Percentiles rank a stretch among this genome's conserved stretches.
Conservation (phyloP, 2,329 filamentous ascomycete genomes). For the Fusarium burgessii region DNA sequence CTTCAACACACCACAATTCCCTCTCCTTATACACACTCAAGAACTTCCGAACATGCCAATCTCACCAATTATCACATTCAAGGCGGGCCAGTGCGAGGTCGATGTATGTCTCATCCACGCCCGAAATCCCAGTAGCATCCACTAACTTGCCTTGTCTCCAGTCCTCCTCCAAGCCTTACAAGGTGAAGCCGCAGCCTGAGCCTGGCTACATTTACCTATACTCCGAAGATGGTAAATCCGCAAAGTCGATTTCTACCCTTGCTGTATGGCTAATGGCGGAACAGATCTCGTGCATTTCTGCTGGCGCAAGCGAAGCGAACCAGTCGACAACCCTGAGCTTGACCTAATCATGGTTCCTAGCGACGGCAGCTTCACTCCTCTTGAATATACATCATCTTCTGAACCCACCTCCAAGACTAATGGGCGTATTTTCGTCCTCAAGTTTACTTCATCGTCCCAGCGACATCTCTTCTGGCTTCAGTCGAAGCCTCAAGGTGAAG, state of each 20-base stretch:
- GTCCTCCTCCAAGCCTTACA: conserved; percentile 69
- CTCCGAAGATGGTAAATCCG: conserved; percentile 79
- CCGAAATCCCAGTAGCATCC: conserved; percentile 14
- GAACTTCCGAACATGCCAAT: conserved; percentile 74
- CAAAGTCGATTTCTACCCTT: not conserved
- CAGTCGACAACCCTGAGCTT: conserved; percentile 79
- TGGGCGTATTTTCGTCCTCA: conserved; percentile 92
- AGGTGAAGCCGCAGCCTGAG: conserved; percentile 77
- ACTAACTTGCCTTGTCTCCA: conserved; percentile 47
- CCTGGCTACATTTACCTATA: conserved; percentile 94
- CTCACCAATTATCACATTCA: conserved; percentile 91
- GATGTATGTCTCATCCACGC: conserved; percentile 68
- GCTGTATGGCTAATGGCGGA: conserved; percentile 5
- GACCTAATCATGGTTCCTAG: conserved; percentile 94
- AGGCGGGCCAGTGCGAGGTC: conserved; percentile 89
- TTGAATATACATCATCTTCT: conserved; percentile 70
- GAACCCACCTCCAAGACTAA: conserved; percentile 75
- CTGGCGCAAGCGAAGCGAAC: conserved; percentile 85
- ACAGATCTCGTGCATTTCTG: conserved; percentile 95
- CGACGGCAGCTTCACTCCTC: conserved; percentile 88
- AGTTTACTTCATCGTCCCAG: conserved; percentile 92
- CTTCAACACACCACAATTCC: conserved; percentile 15
- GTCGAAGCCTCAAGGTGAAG: conserved; percentile 81
- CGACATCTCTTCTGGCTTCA: conserved; percentile 97
- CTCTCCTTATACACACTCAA: not conserved